Base-by-base conservation (phyloP, 805 yeast genomes). In the Brettanomyces custersianus region DNA sequence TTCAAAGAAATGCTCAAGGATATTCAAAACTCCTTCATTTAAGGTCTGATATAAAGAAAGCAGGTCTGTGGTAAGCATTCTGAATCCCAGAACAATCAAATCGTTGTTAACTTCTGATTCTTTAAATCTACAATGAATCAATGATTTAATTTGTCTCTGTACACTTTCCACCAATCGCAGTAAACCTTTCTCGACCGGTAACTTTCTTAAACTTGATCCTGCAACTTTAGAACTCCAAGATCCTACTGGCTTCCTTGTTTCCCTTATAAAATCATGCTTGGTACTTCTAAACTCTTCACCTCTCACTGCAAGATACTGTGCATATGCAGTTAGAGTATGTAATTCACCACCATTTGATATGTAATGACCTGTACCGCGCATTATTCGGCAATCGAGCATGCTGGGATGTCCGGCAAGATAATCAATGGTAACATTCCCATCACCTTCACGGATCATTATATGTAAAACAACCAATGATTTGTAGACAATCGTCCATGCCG, bases 1-100 rank as follows among this genome's bases (percentile, higher is more conserved):
- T 60, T 92, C 98, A 62, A 92, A 92, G 60, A 84, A 92, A 51
- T 90, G 94, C 57, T 92, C 97, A 43, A 92, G 70, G 29, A 92
- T 62, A 49, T 92, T 92, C 48, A 92, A 88, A 19, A 92, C 95
- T 26, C 97, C 98, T 59, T 92, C 97, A 60, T 92, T 92, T 46
- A 92, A 65, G 32, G 84, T 80, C 59, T 90, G 95, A 60, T 85
- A 94, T 27, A 92, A 63, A 2, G 88, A 74, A 45, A 92, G 67
- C 42, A 90, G 66, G 56, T 92, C 98, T 48, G 82, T 83, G n/a
- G 90, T 95, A 33, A 92, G 68, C 60, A 90, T 68, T 39, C 95
- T 68, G 63, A 90, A 92, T 21, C 90, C 82, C 28, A 90, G 81
- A 43, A 90, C 65, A 17, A 86, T 60, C 33, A 92, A 71, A 51